Conservation (phyloP, 75 land plant species). For the Gnetum montanum region DNA sequence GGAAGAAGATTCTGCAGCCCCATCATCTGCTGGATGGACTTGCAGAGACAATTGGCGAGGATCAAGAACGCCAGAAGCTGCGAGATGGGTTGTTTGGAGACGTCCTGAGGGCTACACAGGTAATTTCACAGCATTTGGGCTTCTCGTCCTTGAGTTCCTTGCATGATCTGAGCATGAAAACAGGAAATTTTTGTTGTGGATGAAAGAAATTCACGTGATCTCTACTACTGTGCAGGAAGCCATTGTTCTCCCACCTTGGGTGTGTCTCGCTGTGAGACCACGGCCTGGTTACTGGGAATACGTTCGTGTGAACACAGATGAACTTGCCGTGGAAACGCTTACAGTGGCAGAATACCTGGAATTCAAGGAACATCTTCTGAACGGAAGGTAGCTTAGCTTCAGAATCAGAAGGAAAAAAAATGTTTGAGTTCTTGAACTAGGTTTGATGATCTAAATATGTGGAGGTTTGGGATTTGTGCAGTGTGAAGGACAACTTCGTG, state of each 20-base stretch:
- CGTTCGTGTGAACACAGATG: slow-evolving; percentile 54
- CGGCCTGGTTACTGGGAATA: slow-evolving; percentile 66
- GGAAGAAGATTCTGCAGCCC: slow-evolving; percentile 42
- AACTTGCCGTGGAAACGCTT: slow-evolving; percentile 43
- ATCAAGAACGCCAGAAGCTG: slow-evolving; percentile 10
- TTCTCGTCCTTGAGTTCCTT: not conserved
- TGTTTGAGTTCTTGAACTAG: not conserved
- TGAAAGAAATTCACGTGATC: not conserved
- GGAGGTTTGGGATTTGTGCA: too few relatives aligned
- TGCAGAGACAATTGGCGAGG: slow-evolving; percentile 1
- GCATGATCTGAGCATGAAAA: not conserved
- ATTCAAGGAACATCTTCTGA: slow-evolving; percentile 44
- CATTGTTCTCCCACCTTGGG: slow-evolving; percentile 51
- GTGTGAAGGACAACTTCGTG: slow-evolving; percentile 30
- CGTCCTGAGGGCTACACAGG: slow-evolving; percentile 47
- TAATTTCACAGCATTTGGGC: slow-evolving; percentile 1
- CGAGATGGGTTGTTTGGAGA: slow-evolving; percentile 30
- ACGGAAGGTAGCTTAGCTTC: slow-evolving; percentile 9
- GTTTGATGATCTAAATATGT: too few relatives aligned
- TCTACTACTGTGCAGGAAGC: slow-evolving; percentile 37
- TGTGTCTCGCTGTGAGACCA: slow-evolving; percentile 48
- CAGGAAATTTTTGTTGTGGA: not conserved
- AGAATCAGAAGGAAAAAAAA: not conserved
- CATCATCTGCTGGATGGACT: slow-evolving; percentile 47
- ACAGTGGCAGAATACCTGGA: slow-evolving; percentile 43